Percentiles rank a stretch among this genome's conserved stretches.
These are phyloP conservation scores for Gardenia jasminoides DNA, from an alignment of 257 asterid species.

Conservation along the genomic window DNA sequence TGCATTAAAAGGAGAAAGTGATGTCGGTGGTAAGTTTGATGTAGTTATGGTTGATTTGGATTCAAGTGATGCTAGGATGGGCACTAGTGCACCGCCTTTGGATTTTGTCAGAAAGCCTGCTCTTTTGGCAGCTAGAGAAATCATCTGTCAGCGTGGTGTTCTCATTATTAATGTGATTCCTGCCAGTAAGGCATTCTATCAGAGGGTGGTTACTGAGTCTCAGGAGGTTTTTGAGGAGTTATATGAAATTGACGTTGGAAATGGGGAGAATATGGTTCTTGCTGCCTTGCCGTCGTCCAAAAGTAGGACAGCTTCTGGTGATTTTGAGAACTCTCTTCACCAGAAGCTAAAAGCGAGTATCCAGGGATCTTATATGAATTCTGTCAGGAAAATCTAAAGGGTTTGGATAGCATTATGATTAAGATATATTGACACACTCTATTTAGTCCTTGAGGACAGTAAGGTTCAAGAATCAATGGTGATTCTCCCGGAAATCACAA, in stretches of 20 bases:
- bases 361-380: conserved; percentile 43
- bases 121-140: conserved; percentile 42
- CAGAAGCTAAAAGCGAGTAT: conserved; percentile 43
- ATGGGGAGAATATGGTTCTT: conserved; percentile 75
- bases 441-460: neutral
- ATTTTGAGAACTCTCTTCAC: conserved; percentile 29
- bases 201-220: conserved; percentile 38
- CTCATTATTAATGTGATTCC: conserved; percentile 59
- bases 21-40: conserved; percentile 40
- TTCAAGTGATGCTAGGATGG: conserved; percentile 48
- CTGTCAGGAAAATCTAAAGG: conserved; percentile 42
- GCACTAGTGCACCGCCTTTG: conserved; percentile 73
- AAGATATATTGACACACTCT: neutral
- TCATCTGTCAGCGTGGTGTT: conserved; percentile 48
- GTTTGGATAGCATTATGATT: neutral
- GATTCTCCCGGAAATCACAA: neutral
- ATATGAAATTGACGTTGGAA: conserved; percentile 71
- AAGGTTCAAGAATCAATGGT: neutral
- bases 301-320: conserved; percentile 15
- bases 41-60: conserved; percentile 90
- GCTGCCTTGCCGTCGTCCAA: conserved; percentile 47
- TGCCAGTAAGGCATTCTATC: conserved; percentile 34
- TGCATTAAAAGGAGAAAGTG: conserved; percentile 17
- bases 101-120: conserved; percentile 50
- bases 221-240: conserved; percentile 53